Evolutionary conservation across 345 rosid genomes (phyloP).

Genomic region (Cardamine occulta): DNA sequence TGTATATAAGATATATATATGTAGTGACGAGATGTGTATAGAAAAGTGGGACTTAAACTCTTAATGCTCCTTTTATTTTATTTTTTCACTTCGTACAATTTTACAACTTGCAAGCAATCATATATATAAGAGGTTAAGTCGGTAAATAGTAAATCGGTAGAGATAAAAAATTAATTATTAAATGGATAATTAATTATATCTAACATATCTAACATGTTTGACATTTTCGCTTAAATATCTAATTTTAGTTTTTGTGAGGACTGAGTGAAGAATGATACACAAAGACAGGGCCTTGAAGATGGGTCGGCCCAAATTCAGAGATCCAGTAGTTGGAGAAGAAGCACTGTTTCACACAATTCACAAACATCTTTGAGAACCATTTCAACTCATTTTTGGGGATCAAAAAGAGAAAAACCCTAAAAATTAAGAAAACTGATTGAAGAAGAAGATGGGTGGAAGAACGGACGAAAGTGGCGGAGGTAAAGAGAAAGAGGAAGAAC

Average conservation of each 20-base stretch:
- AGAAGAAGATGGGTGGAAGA: conserved; percentile 36
- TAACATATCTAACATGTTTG: no score
- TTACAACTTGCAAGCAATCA: no score
- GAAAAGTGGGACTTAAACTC: no score
- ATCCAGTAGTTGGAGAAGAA: background rate
- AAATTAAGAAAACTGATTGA: background rate
- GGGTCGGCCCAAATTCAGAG: conserved; percentile 15
- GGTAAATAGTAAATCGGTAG: no score
- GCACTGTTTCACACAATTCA: background rate
- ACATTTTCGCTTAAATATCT: background rate
- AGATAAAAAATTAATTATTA: no score
- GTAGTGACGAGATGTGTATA: no score
- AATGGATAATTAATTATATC: no score
- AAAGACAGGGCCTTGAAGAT: conserved; percentile 11
- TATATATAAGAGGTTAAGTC: no score
- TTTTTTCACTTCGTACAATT: no score
- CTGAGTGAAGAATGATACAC: background rate
- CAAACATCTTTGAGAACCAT: conserved; percentile 10
- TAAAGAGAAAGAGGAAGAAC: conserved; percentile 68
- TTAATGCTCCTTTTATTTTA: no score
- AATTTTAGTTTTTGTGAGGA: background rate
- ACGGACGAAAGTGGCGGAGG: conserved; percentile 46
- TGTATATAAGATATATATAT: no score
- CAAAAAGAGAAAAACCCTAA: conserved; percentile 41
- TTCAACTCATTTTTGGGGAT: background rate